Evolutionary conservation across 2,329 filamentous ascomycete genomes (phyloP).

Genomic region (Ophiosphaerella herpotricha): DNA sequence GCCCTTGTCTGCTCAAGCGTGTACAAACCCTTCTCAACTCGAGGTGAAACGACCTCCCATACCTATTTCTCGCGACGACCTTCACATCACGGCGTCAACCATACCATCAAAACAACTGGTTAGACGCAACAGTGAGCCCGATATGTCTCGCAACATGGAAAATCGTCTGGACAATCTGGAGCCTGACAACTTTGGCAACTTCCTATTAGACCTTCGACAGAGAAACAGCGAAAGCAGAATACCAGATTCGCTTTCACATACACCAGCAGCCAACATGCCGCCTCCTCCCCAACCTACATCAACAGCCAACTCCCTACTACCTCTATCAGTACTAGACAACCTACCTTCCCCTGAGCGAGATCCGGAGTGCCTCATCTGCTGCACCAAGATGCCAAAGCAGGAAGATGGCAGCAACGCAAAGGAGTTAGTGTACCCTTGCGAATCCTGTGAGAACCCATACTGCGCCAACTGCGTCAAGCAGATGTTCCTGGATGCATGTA

Average conservation of each 20-base stretch:
- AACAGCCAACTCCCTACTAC: too few species aligned
- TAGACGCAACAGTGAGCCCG: constrained; percentile 22
- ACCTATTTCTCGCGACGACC: constrained; percentile 14
- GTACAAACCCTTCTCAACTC: background rate
- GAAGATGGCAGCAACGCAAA: constrained; percentile 7
- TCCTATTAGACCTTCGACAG: constrained; percentile 8
- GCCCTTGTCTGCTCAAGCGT: background rate
- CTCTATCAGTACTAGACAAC: background rate
- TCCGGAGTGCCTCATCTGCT: constrained; percentile 31
- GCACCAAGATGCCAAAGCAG: constrained; percentile 9
- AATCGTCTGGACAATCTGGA: too few species aligned
- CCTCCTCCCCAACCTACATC: too few species aligned
- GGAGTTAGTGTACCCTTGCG: constrained; percentile 36
- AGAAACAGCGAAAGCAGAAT: background rate
- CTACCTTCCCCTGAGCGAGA: constrained; percentile 1
- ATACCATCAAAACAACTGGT: background rate
- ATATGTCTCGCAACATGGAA: background rate
- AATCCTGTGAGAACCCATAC: constrained; percentile 33
- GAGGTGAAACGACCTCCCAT: background rate
- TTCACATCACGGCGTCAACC: constrained; percentile 5
- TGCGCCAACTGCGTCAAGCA: constrained; percentile 46
- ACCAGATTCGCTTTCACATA: too few species aligned
- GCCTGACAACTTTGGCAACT: background rate
- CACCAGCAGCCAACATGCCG: too few species aligned
- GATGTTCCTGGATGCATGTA: constrained; percentile 50